A percentile compares a stretch with the other conserved stretches of the same genome.
phyloP scores from a whole-genome alignment of 2,329 filamentous ascomycete genomes.

The Aspergillus floridensis region DNA sequence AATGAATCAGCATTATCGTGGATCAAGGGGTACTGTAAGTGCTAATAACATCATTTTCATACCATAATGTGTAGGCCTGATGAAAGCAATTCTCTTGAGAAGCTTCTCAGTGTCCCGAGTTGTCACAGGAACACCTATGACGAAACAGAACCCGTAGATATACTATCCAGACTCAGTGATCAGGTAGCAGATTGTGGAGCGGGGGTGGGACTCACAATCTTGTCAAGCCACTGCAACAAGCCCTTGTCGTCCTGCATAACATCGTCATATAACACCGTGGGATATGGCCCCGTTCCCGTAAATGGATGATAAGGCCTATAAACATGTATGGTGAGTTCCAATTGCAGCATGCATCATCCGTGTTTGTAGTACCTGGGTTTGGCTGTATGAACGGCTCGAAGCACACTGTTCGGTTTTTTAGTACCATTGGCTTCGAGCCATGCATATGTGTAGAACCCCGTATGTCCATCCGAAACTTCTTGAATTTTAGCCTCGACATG shows the following conservation, averaged over 20 bases:
- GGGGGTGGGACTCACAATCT: constrained; percentile 48
- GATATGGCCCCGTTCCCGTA: constrained; percentile 46
- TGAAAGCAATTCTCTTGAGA: constrained; percentile 77
- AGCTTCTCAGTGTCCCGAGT: constrained; percentile 72
- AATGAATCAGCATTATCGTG: constrained; percentile 3
- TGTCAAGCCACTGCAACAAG: constrained; percentile 61
- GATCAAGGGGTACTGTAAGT: not conserved
- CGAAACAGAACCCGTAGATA: constrained; percentile 71
- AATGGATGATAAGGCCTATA: constrained; percentile 33
- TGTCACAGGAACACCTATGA: constrained; percentile 65
- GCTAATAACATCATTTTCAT: constrained; percentile 32
- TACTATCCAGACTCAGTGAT: constrained; percentile 48
- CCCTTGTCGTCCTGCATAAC: constrained; percentile 59
- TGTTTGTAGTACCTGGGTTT: not conserved
- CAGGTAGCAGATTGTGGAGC: not conserved
- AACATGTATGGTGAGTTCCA: not conserved
- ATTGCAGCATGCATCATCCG: not conserved
- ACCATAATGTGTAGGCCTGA: constrained; percentile 89
- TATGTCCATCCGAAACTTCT: constrained; percentile 67
- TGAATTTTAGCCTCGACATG: constrained; percentile 14
- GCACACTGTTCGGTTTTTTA: constrained; percentile 22
- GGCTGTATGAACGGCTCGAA: not conserved
- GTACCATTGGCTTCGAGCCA: constrained; percentile 56
- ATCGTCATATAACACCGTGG: constrained; percentile 58
- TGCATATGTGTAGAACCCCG: constrained; percentile 63